phyloP scores from a whole-genome alignment of 805 yeast genomes.

The Diddensiella santjacobensis region DNA sequence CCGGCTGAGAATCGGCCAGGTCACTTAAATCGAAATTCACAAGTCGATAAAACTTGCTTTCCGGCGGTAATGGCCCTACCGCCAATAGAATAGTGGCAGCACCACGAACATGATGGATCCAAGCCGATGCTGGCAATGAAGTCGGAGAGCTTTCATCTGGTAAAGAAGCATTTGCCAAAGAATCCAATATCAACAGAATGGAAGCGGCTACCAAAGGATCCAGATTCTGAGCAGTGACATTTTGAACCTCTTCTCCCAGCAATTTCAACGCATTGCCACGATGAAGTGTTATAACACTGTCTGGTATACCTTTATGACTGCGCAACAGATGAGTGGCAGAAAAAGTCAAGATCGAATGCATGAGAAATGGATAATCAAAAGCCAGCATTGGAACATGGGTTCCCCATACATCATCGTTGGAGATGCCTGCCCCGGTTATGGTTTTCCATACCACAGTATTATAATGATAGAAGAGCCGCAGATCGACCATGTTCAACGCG shows the following conservation, averaged over 20 bases:
- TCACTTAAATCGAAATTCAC: slow-evolving; percentile 89
- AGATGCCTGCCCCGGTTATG: slow-evolving; percentile 85
- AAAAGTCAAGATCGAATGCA: slow-evolving; percentile 89
- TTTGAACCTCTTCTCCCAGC: slow-evolving; percentile 78
- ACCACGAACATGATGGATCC: slow-evolving; percentile 96
- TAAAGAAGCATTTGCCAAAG: slow-evolving; percentile 72
- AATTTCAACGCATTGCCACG: slow-evolving; percentile 81
- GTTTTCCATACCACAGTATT: slow-evolving; percentile 81
- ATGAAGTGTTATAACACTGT: slow-evolving; percentile 40
- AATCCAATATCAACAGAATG: slow-evolving; percentile 83
- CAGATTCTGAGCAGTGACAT: slow-evolving; percentile 70
- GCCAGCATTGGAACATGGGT: slow-evolving; percentile 85
- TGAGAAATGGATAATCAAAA: slow-evolving; percentile 79
- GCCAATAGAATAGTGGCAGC: slow-evolving; percentile 94
- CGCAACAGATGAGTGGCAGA: slow-evolving; percentile 88
- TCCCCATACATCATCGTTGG: slow-evolving; percentile 82
- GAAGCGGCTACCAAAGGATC: slow-evolving; percentile 95
- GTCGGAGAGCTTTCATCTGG: slow-evolving; percentile 45
- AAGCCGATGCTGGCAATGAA: slow-evolving; percentile 85
- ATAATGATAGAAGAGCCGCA: slow-evolving; percentile 82
- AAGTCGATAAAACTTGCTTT: slow-evolving; percentile 60
- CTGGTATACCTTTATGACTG: slow-evolving; percentile 67
- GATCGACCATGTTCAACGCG: slow-evolving; percentile 65
- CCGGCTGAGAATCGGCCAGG: slow-evolving; percentile 55
- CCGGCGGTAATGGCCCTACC: slow-evolving; percentile 84